A percentile compares a stretch with the other conserved stretches of the same genome.
These are phyloP conservation scores for Bombardia bombarda DNA, from an alignment of 495 filamentous ascomycete species.

Conservation along the genomic window DNA sequence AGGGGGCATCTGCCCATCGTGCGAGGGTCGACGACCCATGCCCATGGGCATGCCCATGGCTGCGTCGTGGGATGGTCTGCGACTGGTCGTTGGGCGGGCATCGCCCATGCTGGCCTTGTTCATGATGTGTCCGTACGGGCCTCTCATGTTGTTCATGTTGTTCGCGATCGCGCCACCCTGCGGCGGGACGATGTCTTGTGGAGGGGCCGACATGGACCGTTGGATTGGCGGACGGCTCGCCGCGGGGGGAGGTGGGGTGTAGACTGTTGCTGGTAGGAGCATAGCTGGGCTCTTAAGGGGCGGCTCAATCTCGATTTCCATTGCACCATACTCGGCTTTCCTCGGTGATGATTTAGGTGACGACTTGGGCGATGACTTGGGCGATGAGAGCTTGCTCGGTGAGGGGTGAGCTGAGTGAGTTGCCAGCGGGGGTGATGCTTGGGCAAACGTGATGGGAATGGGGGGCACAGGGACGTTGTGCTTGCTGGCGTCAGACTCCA, in stretches of 20 bases:
- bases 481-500: constrained; percentile 48
- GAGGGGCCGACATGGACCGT: constrained; percentile 68
- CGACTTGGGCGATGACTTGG: constrained; percentile 10
- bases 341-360: constrained; percentile 1
- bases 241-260: constrained; percentile 44
- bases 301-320: constrained; percentile 16
- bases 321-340: constrained; percentile 2
- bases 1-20: constrained; percentile 31
- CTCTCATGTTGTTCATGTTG: constrained; percentile 46
- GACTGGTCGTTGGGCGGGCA: background rate
- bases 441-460: constrained; percentile 47
- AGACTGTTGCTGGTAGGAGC: constrained; percentile 54
- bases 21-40: constrained; percentile 19
- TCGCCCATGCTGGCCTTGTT: constrained; percentile 33
- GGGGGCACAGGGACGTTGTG: constrained; percentile 52
- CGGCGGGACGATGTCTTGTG: constrained; percentile 42
- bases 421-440: constrained; percentile 17
- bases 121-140: constrained; percentile 19
- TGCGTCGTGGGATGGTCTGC: constrained; percentile 4
- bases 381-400: constrained; percentile 5
- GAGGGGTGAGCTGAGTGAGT: constrained; percentile 14
- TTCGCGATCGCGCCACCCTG: constrained; percentile 34
- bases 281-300: constrained; percentile 19
- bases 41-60: constrained; percentile 1
- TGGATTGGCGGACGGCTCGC: constrained; percentile 32